Evolutionary conservation across 768 basidiomycete genomes (phyloP).

Genomic region (Lactarius psammicola): DNA sequence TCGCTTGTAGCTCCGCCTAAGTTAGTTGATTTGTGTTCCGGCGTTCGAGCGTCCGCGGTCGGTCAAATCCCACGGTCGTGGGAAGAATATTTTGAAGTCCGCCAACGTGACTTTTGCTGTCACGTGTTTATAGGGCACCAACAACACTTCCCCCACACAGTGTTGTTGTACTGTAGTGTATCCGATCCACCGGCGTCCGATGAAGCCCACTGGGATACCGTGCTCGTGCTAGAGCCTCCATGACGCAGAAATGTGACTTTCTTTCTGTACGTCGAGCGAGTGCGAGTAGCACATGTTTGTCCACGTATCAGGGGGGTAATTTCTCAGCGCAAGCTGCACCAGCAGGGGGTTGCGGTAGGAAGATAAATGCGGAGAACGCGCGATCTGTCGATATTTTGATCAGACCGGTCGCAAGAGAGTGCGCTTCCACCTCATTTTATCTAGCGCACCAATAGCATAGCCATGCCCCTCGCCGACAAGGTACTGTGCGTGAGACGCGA

Average conservation of each 20-base stretch:
- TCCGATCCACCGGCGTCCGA: too few species aligned
- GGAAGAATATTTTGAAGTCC: too few species aligned
- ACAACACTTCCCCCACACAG: too few species aligned
- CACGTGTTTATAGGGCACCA: too few species aligned
- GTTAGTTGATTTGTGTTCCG: conserved; percentile 86
- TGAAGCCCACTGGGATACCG: conserved; percentile 72
- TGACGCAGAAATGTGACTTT: conserved; percentile 65
- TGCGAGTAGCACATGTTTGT: too few species aligned
- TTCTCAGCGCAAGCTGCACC: too few species aligned
- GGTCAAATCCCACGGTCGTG: conserved; percentile 35
- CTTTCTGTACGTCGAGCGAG: conserved; percentile 47
- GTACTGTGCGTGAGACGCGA: conserved; percentile 91
- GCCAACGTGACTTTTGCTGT: too few species aligned
- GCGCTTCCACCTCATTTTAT: conserved; percentile 91
- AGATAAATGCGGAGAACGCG: too few species aligned
- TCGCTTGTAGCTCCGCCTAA: conserved; percentile 56
- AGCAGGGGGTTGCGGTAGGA: too few species aligned
- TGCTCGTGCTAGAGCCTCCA: conserved; percentile 96
- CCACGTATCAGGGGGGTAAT: conserved; percentile 57
- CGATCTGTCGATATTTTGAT: not conserved
- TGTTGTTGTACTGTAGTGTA: too few species aligned
- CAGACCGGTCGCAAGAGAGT: conserved; percentile 10
- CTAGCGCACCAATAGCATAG: conserved; percentile 77
- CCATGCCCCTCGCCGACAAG: too few species aligned
- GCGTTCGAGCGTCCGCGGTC: conserved; percentile 81